Percentiles rank a stretch among this genome's conserved stretches.
These are phyloP conservation scores for Boletus fagicola DNA, from an alignment of 768 basidiomycete species.

Conservation along the genomic window DNA sequence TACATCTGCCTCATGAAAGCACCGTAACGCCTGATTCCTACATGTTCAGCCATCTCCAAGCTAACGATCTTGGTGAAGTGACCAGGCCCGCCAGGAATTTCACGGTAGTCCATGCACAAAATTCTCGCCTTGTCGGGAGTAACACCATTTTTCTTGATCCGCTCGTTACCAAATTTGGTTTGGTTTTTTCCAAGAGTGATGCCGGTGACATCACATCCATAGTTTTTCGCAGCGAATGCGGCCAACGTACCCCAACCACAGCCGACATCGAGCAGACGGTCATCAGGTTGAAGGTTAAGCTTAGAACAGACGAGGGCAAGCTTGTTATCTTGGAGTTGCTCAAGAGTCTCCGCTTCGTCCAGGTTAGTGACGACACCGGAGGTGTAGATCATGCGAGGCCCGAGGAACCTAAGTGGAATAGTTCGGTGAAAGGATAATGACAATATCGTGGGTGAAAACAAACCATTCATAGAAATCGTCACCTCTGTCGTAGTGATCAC, in stretches of 20 bases:
- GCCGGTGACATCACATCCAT: constrained; percentile 92
- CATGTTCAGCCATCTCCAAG: constrained; percentile 99
- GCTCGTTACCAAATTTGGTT: constrained; percentile 86
- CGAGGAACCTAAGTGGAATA: constrained; percentile 67
- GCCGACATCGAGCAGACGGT: constrained; percentile 81
- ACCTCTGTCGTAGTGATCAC: constrained; percentile 94
- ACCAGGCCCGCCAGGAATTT: constrained; percentile 73
- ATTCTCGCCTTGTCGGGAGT: constrained; percentile 77
- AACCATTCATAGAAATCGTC: constrained; percentile 94
- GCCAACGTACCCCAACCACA: constrained; percentile 97
- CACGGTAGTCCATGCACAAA: constrained; percentile 89
- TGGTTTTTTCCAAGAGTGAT: constrained; percentile 92
- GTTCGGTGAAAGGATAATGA: not conserved
- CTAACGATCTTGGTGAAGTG: constrained; percentile 93
- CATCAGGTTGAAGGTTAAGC: constrained; percentile 81
- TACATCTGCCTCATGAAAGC: constrained; percentile 91
- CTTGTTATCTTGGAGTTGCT: constrained; percentile 98
- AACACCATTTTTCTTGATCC: constrained; percentile 79
- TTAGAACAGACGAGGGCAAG: constrained; percentile 94
- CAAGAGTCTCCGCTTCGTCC: constrained; percentile 74
- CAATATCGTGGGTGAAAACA: not conserved
- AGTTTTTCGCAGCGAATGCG: constrained; percentile 96
- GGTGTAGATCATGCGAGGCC: constrained; percentile 96
- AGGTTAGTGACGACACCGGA: constrained; percentile 82
- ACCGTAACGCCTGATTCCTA: constrained; percentile 90